A percentile compares a stretch with the other conserved stretches of the same genome.
Conservation (phyloP, 208 protist genomes). For the Wallacemonas sp. region DNA sequence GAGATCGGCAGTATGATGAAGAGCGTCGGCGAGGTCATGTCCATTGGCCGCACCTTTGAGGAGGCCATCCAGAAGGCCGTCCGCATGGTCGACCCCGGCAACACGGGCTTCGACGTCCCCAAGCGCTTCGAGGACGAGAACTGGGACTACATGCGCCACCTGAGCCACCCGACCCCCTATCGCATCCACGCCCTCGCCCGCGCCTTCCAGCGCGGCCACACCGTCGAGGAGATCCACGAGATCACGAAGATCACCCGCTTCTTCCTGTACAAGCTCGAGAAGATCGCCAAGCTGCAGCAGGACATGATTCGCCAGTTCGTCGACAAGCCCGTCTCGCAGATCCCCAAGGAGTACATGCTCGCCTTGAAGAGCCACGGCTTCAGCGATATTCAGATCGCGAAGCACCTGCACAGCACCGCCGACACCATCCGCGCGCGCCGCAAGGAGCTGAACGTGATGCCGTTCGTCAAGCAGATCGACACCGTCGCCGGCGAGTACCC, state of each 20-base stretch:
- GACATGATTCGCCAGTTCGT: conserved; percentile 37
- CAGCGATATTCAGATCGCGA: conserved; percentile 93
- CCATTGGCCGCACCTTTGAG: conserved; percentile 98
- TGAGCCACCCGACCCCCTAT: conserved; percentile 75
- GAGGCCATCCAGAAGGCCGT: conserved; percentile 98
- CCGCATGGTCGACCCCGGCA: conserved; percentile 93
- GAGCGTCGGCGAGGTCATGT: conserved; percentile 98
- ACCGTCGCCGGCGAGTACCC: conserved; percentile 98
- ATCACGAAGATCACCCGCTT: conserved; percentile 96
- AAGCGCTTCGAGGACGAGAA: conserved; percentile 46
- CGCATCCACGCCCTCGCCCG: conserved; percentile 87
- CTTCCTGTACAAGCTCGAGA: conserved; percentile 97
- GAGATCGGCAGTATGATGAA: conserved; percentile 97
- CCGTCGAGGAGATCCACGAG: conserved; percentile 90
- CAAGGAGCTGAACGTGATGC: conserved; percentile 80
- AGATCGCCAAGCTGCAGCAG: conserved; percentile 72
- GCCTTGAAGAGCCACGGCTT: conserved; percentile 95
- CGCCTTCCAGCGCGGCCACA: conserved; percentile 77
- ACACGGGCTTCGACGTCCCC: conserved; percentile 88
- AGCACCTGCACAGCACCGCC: conserved; percentile 50
- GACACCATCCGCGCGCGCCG: conserved; percentile 63
- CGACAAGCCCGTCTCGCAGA: conserved; percentile 28
- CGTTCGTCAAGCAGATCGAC: conserved; percentile 97
- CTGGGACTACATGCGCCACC: conserved; percentile 85
- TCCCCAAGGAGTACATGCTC: conserved; percentile 62